A percentile compares a stretch with the other conserved stretches of the same genome.
Conservation (phyloP, 345 rosid genomes). For the Jatropha curcas region DNA sequence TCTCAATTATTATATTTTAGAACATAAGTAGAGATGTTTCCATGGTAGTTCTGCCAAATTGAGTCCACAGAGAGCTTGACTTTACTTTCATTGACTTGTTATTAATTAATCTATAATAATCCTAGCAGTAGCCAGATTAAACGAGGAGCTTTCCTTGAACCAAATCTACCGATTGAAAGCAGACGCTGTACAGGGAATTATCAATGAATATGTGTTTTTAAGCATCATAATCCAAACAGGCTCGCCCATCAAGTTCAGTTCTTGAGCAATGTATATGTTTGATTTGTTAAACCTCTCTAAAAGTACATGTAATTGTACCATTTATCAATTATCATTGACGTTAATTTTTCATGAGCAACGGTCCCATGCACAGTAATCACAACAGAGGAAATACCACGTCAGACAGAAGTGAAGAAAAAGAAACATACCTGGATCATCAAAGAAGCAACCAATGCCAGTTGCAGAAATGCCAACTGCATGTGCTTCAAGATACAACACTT, state of each 20-base stretch:
- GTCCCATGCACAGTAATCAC: neutral
- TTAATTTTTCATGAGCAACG: neutral
- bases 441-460: slow-evolving; percentile 90
- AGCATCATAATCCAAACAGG: neutral
- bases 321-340: neutral
- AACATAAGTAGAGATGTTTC: neutral
- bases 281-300: neutral
- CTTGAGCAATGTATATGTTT: neutral
- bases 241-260: neutral
- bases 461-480: slow-evolving; percentile 92
- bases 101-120: neutral
- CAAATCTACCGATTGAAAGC: neutral
- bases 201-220: neutral
- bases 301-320: neutral
- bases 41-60: neutral
- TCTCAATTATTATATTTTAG: neutral
- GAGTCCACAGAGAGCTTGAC: neutral
- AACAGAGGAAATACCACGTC: neutral
- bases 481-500: slow-evolving; percentile 83
- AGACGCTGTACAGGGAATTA: neutral
- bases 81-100: neutral
- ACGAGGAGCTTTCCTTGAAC: neutral
- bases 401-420: neutral
- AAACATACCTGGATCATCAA: slow-evolving; percentile 80
- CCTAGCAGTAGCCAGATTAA: neutral